phyloP scores from a whole-genome alignment of 202 grass and related monocot species.

The Alloteropsis angusta region DNA sequence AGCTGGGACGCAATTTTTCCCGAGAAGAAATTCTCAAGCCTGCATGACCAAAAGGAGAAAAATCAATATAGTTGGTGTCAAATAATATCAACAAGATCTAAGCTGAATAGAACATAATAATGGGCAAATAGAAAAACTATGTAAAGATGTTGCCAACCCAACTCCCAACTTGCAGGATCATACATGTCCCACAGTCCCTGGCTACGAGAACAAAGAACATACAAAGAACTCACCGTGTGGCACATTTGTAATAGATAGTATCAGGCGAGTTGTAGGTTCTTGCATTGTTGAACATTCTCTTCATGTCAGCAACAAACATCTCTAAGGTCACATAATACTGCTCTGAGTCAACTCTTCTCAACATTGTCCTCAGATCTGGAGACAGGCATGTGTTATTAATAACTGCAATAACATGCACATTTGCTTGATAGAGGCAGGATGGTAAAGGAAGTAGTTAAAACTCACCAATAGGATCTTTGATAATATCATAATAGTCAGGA shows the following conservation, averaged over 20 bases:
- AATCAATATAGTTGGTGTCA: not conserved
- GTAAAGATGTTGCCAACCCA: not conserved
- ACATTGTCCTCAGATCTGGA: slow-evolving; percentile 95
- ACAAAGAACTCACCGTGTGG: slow-evolving; percentile 48
- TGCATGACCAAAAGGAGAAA: slow-evolving; percentile 17
- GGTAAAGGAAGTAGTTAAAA: not conserved
- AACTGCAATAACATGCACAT: not conserved
- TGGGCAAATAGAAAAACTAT: not conserved
- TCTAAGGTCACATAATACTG: slow-evolving; percentile 97
- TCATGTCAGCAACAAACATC: slow-evolving; percentile 93
- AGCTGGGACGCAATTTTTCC: slow-evolving; percentile 54
- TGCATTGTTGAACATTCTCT: slow-evolving; percentile 87
- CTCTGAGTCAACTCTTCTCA: slow-evolving; percentile 77
- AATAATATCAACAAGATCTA: not conserved
- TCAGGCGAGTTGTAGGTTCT: slow-evolving; percentile 92
- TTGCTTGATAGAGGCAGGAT: not conserved
- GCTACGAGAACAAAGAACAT: not conserved
- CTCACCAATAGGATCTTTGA: slow-evolving; percentile 97
- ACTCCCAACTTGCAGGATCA: slow-evolving; percentile 8
- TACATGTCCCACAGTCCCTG: not conserved
- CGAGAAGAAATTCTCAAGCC: slow-evolving; percentile 77
- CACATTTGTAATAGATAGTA: slow-evolving; percentile 97
- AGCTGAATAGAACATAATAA: not conserved
- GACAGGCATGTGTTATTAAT: slow-evolving; percentile 8
- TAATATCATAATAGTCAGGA: slow-evolving; percentile 97